Conservation (phyloP, 495 filamentous ascomycete species). For the Talaromyces liani region DNA sequence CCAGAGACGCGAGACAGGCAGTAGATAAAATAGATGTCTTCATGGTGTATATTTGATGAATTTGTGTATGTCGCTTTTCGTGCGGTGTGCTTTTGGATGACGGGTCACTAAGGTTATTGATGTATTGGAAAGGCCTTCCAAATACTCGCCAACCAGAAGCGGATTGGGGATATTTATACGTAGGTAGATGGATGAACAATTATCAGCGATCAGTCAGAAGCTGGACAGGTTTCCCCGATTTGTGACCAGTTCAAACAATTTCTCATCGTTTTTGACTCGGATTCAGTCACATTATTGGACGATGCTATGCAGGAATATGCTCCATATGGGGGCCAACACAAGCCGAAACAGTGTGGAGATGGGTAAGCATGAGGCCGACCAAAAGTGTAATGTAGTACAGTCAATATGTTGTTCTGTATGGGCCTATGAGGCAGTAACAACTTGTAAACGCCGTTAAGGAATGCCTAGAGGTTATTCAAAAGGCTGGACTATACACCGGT, state of each 20-base stretch:
- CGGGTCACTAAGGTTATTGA: background rate
- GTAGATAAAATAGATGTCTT: background rate
- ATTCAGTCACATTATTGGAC: background rate
- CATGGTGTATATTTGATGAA: background rate
- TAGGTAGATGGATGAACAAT: background rate
- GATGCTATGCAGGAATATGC: background rate
- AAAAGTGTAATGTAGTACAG: background rate
- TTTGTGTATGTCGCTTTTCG: background rate
- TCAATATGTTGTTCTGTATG: background rate
- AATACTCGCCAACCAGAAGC: background rate
- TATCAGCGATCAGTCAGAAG: background rate
- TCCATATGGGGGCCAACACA: background rate
- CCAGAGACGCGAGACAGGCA: background rate
- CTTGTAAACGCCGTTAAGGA: background rate
- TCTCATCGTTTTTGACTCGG: background rate
- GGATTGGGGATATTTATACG: background rate
- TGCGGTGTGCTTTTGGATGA: background rate
- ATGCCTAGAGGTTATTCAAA: background rate
- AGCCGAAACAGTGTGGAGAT: background rate
- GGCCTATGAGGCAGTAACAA: background rate
- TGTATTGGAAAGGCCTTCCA: background rate
- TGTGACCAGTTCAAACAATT: background rate
- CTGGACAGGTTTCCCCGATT: background rate
- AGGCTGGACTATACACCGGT: background rate
- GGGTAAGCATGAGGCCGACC: background rate